A percentile compares a stretch with the other conserved stretches of the same genome.
These are phyloP conservation scores for Nematocida ironsii DNA, from an alignment of 371 early-diverging fungal species.

Conservation along the genomic window DNA sequence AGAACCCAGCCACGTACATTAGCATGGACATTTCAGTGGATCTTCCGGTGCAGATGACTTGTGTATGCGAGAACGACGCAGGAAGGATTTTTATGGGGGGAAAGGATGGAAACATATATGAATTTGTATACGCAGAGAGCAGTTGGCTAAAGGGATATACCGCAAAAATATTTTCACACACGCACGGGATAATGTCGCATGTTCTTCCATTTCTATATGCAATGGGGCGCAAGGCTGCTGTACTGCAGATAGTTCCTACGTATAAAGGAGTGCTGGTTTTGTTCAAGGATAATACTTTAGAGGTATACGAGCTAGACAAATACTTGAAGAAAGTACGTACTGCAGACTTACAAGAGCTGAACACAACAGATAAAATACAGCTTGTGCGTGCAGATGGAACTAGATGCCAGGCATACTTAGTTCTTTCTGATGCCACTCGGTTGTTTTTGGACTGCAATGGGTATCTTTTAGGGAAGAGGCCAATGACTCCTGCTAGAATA, in stretches of 20 bases:
- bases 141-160: conserved; percentile 22
- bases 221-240: conserved; percentile 29
- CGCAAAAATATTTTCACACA: conserved; percentile 29
- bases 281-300: conserved; percentile 40
- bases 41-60: conserved; percentile 45
- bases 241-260: conserved; percentile 40
- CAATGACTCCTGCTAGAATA: conserved; percentile 7
- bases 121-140: conserved; percentile 26
- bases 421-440: conserved; percentile 25
- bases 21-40: conserved; percentile 20
- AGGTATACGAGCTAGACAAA: conserved; percentile 20
- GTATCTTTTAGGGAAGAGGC: conserved; percentile 9
- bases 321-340: conserved; percentile 37
- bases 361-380: conserved; percentile 17
- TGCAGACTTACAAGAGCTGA: conserved; percentile 36
- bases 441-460: conserved; percentile 35
- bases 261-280: conserved; percentile 30
- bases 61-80: conserved; percentile 40
- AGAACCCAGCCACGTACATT: conserved; percentile 39
- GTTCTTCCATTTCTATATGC: conserved; percentile 50
- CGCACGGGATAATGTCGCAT: conserved; percentile 28
- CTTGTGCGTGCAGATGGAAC: conserved; percentile 5
- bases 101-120: conserved; percentile 55
- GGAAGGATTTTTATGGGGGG: conserved; percentile 50
- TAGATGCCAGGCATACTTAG: conserved; percentile 29